Conservation (phyloP, 192 early-diverging fungal genomes). For the Entomortierella chlamydospora region DNA sequence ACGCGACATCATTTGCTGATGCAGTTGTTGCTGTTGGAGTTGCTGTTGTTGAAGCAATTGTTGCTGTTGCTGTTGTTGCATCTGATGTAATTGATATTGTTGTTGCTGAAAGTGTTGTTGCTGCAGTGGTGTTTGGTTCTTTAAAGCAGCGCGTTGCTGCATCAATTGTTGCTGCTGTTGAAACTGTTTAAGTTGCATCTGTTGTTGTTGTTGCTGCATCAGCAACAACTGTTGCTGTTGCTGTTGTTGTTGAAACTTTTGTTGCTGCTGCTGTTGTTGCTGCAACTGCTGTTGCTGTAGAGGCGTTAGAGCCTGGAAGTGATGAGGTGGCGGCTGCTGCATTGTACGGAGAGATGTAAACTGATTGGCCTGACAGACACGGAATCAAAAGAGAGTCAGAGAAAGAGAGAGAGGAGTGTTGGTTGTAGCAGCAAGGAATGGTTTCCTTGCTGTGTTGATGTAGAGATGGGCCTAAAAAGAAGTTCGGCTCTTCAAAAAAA, state of each 20-base stretch:
- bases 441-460: no score
- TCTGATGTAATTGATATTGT: slow-evolving; percentile 22
- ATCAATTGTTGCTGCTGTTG: slow-evolving; percentile 17
- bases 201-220: slow-evolving; percentile 5
- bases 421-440: no score
- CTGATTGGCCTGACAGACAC: no score
- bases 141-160: slow-evolving; percentile 6
- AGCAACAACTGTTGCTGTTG: slow-evolving; percentile 25
- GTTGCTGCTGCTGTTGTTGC: slow-evolving; percentile 30
- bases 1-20: no score
- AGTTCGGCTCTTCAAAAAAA: no score
- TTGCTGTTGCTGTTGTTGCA: slow-evolving; percentile 31
- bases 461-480: no score
- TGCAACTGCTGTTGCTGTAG: slow-evolving; percentile 14
- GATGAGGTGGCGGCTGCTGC: slow-evolving; percentile 33
- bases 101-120: slow-evolving; percentile 33
- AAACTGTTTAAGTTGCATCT: slow-evolving; percentile 16
- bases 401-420: no score
- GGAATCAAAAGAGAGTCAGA: no score
- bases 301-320: slow-evolving; percentile 8
- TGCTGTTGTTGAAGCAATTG: slow-evolving; percentile 10
- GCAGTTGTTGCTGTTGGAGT: neutral
- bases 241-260: slow-evolving; percentile 26
- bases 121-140: slow-evolving; percentile 14
- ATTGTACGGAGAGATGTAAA: neutral